phyloP scores from a whole-genome alignment of 805 yeast species.

The Cyberlindnera amylophila region DNA sequence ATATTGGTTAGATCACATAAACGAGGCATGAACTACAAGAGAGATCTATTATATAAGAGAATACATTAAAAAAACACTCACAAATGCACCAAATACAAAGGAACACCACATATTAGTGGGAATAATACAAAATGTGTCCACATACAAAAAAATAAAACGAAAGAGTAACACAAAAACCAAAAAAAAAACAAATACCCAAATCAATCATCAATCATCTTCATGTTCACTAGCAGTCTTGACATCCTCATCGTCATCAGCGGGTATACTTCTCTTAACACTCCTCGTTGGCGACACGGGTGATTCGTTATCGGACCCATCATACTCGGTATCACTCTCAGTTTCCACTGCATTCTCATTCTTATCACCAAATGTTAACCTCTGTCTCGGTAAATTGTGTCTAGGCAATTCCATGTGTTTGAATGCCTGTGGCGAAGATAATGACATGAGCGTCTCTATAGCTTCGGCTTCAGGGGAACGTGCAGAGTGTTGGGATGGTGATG shows the following conservation, averaged over 20 bases:
- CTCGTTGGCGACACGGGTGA: background rate
- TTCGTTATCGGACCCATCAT: conserved; percentile 18
- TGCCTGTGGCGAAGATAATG: conserved; percentile 28
- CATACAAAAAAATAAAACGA: too few relatives aligned
- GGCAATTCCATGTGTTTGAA: conserved; percentile 4
- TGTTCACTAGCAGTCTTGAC: conserved; percentile 13
- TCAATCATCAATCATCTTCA: background rate
- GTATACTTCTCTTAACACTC: too few relatives aligned
- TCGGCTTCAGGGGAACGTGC: conserved; percentile 32
- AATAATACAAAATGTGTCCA: too few relatives aligned
- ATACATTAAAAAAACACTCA: too few relatives aligned
- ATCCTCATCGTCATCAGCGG: conserved; percentile 12
- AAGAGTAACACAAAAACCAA: too few relatives aligned
- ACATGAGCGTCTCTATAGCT: conserved; percentile 40
- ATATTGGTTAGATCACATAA: too few relatives aligned
- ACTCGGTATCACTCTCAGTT: conserved; percentile 20
- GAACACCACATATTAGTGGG: too few relatives aligned
- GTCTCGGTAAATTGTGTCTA: conserved; percentile 15
- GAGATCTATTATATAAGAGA: too few relatives aligned
- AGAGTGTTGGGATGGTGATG: conserved; percentile 1
- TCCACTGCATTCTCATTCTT: conserved; percentile 15
- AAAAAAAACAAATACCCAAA: background rate
- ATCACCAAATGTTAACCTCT: conserved; percentile 24
- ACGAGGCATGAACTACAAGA: too few relatives aligned
- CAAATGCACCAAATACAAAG: too few relatives aligned